phyloP scores from a whole-genome alignment of 352 stramenopile genomes.

The Phytophthora capsici region DNA sequence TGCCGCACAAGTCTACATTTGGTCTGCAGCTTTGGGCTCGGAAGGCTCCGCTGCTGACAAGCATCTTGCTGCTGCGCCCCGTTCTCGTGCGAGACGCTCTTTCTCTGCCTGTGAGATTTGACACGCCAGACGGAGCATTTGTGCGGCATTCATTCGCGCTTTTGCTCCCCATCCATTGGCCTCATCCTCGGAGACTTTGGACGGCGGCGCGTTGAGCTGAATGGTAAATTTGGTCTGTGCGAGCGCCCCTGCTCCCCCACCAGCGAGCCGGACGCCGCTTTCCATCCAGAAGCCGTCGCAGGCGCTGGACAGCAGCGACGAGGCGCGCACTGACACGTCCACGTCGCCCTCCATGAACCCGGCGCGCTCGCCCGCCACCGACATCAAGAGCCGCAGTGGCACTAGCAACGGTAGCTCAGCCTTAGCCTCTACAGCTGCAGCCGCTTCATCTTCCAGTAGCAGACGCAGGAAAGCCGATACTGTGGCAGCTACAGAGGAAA shows the following conservation, averaged over 20 bases:
- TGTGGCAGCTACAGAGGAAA: conserved; percentile 8
- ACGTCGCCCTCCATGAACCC: conserved; percentile 42
- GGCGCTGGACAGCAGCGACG: conserved; percentile 45
- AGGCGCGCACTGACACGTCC: conserved; percentile 43
- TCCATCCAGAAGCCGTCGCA: conserved; percentile 27
- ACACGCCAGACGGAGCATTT: conserved; percentile 30
- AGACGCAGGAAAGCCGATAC: conserved; percentile 31
- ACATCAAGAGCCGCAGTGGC: conserved; percentile 11
- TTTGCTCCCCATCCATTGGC: conserved; percentile 34
- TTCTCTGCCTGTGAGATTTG: conserved; percentile 33
- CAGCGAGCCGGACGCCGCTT: conserved; percentile 25
- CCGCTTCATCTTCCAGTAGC: conserved; percentile 10
- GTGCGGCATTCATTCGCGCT: conserved; percentile 26
- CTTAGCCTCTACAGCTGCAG: neutral
- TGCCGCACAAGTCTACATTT: conserved; percentile 14
- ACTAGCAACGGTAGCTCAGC: conserved; percentile 2
- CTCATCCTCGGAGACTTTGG: conserved; percentile 19
- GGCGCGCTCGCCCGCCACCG: conserved; percentile 25
- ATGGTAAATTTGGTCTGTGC: conserved; percentile 38
- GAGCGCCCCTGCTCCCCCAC: conserved; percentile 15
- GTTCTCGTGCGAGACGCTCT: conserved; percentile 2
- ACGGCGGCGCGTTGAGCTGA: conserved; percentile 28
- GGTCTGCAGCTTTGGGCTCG: too few species aligned
- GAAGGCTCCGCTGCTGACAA: conserved; percentile 2
- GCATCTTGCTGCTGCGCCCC: conserved; percentile 3